Base-by-base conservation (phyloP, 2,329 filamentous ascomycete genomes). In the Penicillium sp. region DNA sequence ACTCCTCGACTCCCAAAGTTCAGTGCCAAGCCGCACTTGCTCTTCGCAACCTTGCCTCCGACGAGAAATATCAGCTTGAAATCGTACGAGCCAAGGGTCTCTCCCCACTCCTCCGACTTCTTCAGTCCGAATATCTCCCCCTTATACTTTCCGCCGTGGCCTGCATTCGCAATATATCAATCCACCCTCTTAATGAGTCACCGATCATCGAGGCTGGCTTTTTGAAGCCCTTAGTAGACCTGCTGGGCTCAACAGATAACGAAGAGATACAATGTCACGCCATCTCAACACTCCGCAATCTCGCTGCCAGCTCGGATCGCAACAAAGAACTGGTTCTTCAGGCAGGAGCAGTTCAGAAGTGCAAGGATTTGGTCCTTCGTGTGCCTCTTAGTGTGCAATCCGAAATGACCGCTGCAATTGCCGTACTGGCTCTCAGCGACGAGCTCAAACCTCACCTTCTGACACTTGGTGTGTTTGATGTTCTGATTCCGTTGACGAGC, bases 401-500 rank as follows among this genome's bases (percentile, higher is more conserved):
- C 2, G 93, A 98, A 70, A 98, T 98, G 93, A 98, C 93, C 4
- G 93, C 93, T n/a, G 93, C 93, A 1, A 96, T 98, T 69, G 93
- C 93, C 34, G 93, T 98, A 11, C 78, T 98, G 54, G 93, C 93
- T 13, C 75, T 98, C 44, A 96, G 91, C 60, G 93, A 98, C 62
- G 93, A 98, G 55, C 79, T 98, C 49, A 98, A 98, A 73, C 83
- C 87, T 4, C 88, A 95, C 64, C 79, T 98, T 9, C 75, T 98
- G 46, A 90, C 88, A 52, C 79, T 97, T 2, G 93, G 91, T 24
- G 91, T 98, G 1, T 97, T 97, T 64, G 93, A 96, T 63, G 90
- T 97, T 9, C 74, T 98, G 48, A 97, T 98, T 49, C 93, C 93
- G 25, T 76, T 98, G 50, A 98, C 93, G 0, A 89, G 93, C 64